Evolutionary conservation across 805 yeast genomes (phyloP).

Genomic region (Lipomyces sp.): DNA sequence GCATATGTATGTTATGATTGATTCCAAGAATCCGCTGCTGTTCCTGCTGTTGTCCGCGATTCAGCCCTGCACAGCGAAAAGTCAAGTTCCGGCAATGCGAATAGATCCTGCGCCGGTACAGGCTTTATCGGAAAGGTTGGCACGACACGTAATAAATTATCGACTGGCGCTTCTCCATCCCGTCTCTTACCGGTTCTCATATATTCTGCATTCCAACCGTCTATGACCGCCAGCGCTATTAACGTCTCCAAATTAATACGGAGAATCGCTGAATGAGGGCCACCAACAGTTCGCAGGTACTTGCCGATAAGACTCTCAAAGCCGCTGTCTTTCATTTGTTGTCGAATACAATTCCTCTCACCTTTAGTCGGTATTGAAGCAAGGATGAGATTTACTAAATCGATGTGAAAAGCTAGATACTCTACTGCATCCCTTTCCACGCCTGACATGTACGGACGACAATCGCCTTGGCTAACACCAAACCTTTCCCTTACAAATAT

Average conservation of each 20-base stretch:
- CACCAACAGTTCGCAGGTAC: slow-evolving; percentile 15
- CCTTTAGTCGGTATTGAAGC: slow-evolving; percentile 8
- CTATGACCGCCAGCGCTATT: slow-evolving; percentile 16
- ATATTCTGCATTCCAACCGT: slow-evolving; percentile 28
- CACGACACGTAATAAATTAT: neutral
- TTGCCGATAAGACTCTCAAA: slow-evolving; percentile 25
- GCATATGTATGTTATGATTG: neutral
- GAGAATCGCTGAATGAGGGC: slow-evolving; percentile 2
- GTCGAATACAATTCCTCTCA: slow-evolving; percentile 14
- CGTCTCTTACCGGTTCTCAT: slow-evolving; percentile 27
- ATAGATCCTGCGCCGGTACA: neutral
- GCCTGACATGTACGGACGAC: neutral
- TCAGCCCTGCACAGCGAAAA: neutral
- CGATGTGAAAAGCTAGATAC: slow-evolving; percentile 31
- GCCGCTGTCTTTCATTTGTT: slow-evolving; percentile 22
- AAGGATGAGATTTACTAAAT: slow-evolving; percentile 22
- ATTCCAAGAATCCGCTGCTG: neutral
- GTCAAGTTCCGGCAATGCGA: neutral
- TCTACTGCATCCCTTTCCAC: slow-evolving; percentile 29
- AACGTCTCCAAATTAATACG: slow-evolving; percentile 15
- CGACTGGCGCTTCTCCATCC: neutral
- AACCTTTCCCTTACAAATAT: neutral
- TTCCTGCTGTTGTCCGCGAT: neutral
- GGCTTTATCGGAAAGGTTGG: slow-evolving; percentile 1
- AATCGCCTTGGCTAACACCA: neutral